Evolutionary conservation across 1,284 basidiomycete species (phyloP).

Genomic region (Singerocomus inundabilis): DNA sequence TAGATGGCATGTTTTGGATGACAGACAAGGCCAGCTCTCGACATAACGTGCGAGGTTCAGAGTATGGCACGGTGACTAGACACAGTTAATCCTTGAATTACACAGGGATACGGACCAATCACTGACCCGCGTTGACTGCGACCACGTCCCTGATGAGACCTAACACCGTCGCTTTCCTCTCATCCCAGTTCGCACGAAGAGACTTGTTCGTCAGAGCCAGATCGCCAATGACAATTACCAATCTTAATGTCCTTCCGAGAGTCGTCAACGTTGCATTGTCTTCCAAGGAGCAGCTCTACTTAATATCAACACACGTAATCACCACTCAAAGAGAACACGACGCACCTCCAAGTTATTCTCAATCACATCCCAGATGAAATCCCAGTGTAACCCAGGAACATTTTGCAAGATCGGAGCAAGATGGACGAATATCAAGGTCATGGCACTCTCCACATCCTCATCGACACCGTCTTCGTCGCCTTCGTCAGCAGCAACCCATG

Average conservation of each 20-base stretch:
- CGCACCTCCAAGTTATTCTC: slow-evolving; percentile 86
- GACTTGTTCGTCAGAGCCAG: slow-evolving; percentile 72
- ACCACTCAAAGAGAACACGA: slow-evolving; percentile 7
- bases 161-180: slow-evolving; percentile 53
- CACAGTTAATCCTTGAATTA: slow-evolving; percentile 1
- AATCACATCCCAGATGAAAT: slow-evolving; percentile 86
- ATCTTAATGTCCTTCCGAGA: slow-evolving; percentile 66
- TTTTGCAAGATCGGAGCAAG: slow-evolving; percentile 89
- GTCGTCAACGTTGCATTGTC: slow-evolving; percentile 60
- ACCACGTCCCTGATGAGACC: slow-evolving; percentile 60
- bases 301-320: not conserved
- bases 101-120: not conserved
- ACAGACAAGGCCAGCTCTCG: slow-evolving; percentile 66
- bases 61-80: slow-evolving; percentile 35
- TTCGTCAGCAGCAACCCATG: slow-evolving; percentile 76
- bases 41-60: slow-evolving; percentile 66
- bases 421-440: slow-evolving; percentile 74
- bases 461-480: slow-evolving; percentile 52
- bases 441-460: slow-evolving; percentile 71
- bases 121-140: slow-evolving; percentile 48
- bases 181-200: slow-evolving; percentile 69
- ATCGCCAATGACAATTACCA: slow-evolving; percentile 73
- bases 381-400: slow-evolving; percentile 87
- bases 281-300: slow-evolving; percentile 59
- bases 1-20: slow-evolving; percentile 62